A percentile compares a stretch with the other conserved stretches of the same genome.
Conservation (phyloP, 208 protist species). For the Wallacemonas collosoma region DNA sequence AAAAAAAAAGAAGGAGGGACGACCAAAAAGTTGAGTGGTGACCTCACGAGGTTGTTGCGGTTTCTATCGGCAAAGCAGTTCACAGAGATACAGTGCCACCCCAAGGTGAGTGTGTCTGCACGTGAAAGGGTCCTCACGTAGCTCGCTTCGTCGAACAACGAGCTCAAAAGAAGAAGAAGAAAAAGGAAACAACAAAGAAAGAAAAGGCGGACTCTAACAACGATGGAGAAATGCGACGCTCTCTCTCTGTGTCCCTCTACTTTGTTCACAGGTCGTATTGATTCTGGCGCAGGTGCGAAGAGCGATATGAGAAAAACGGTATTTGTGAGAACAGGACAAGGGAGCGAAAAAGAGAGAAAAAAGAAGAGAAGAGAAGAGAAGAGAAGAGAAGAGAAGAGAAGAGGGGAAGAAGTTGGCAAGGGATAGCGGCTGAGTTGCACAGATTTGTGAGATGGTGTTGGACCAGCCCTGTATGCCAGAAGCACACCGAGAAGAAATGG, state of each 20-base stretch:
- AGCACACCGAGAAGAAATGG: background rate
- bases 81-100: background rate
- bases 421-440: too few species aligned
- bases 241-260: slow-evolving; percentile 8
- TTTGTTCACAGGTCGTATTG: background rate
- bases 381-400: background rate
- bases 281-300: background rate
- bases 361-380: background rate
- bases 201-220: background rate
- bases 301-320: slow-evolving; percentile 18
- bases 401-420: background rate
- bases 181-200: background rate
- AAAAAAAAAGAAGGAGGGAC: too few species aligned
- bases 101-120: too few species aligned
- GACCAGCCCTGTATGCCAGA: too few species aligned
- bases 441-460: too few species aligned
- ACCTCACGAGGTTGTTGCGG: too few species aligned
- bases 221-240: background rate
- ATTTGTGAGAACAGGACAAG: slow-evolving; percentile 1
- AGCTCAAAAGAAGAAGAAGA: background rate
- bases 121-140: too few species aligned
- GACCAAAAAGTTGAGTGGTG: too few species aligned
- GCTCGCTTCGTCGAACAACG: background rate
- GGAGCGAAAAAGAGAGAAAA: background rate
- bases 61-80: background rate